These are phyloP conservation scores for Cryphonectria nitschkei DNA, from an alignment of 2,329 filamentous ascomycete species.

Conservation along the genomic window DNA sequence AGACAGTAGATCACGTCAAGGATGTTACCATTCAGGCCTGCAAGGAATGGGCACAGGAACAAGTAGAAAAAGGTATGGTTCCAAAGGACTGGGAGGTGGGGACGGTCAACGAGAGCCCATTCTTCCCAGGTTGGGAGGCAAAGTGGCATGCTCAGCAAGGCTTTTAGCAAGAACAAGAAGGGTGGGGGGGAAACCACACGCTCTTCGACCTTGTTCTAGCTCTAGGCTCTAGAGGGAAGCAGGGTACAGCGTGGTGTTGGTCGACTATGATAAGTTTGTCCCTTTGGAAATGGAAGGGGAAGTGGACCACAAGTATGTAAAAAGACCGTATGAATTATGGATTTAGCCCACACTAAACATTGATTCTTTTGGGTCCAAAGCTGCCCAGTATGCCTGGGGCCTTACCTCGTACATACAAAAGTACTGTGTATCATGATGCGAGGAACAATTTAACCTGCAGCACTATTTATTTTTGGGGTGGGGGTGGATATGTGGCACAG, in stretches of 20 bases:
- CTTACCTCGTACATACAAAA: background rate
- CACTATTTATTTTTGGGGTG: background rate
- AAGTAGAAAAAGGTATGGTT: conserved; percentile 52
- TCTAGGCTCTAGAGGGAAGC: background rate
- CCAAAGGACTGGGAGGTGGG: conserved; percentile 63
- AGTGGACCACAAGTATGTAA: background rate
- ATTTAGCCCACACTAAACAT: background rate
- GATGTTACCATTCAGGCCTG: conserved; percentile 70
- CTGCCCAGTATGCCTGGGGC: no score
- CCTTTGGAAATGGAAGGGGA: background rate
- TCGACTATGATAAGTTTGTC: background rate
- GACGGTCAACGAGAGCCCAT: conserved; percentile 77
- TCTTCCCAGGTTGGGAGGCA: conserved; percentile 75
- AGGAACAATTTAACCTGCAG: background rate
- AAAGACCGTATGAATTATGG: background rate
- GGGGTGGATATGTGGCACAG: background rate
- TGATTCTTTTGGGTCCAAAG: background rate
- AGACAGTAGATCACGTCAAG: conserved; percentile 79
- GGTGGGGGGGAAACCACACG: no score
- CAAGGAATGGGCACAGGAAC: conserved; percentile 66
- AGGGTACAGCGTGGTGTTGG: background rate
- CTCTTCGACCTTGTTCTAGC: background rate
- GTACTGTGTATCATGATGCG: background rate
- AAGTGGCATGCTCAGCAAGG: conserved; percentile 59
- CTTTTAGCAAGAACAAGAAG: conserved; percentile 24